These are phyloP conservation scores for Boletus sp. DNA, from an alignment of 768 basidiomycete genomes.

Conservation along the genomic window DNA sequence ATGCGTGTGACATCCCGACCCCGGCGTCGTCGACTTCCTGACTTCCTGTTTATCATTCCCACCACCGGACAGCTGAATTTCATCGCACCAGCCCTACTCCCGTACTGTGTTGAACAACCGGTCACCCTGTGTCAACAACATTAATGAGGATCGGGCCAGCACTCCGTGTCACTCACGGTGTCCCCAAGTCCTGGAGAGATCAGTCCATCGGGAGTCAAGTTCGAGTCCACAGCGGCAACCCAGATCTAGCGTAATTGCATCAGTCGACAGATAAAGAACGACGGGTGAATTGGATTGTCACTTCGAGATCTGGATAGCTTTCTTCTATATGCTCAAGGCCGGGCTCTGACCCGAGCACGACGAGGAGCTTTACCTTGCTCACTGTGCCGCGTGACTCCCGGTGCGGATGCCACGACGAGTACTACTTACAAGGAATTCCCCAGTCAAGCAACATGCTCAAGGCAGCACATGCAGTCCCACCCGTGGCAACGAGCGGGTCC, in stretches of 20 bases:
- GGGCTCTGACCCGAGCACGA: slow-evolving; percentile 72
- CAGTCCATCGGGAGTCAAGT: slow-evolving; percentile 70
- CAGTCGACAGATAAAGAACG: neutral
- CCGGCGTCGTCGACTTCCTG: neutral
- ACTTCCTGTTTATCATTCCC: neutral
- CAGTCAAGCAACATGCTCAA: slow-evolving; percentile 82
- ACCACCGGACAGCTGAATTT: neutral
- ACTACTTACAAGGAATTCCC: slow-evolving; percentile 64
- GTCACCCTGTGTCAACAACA: slow-evolving; percentile 58
- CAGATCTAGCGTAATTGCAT: slow-evolving; percentile 61
- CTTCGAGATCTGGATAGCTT: slow-evolving; percentile 81
- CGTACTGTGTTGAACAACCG: slow-evolving; percentile 77
- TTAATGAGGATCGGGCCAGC: neutral
- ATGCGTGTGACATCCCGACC: no score
- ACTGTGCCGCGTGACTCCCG: slow-evolving; percentile 37
- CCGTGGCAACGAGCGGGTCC: slow-evolving; percentile 93
- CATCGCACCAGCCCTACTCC: slow-evolving; percentile 19
- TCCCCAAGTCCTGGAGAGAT: slow-evolving; percentile 92
- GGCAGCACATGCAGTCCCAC: slow-evolving; percentile 88
- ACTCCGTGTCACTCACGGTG: slow-evolving; percentile 51
- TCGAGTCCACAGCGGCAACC: slow-evolving; percentile 77
- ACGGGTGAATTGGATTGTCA: slow-evolving; percentile 22
- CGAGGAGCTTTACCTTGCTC: slow-evolving; percentile 75
- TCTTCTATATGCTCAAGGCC: slow-evolving; percentile 67
- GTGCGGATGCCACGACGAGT: neutral